Percentiles rank a stretch among this genome's conserved stretches.
These are phyloP conservation scores for Aegle marmelos DNA, from an alignment of 345 rosid species.

Conservation along the genomic window DNA sequence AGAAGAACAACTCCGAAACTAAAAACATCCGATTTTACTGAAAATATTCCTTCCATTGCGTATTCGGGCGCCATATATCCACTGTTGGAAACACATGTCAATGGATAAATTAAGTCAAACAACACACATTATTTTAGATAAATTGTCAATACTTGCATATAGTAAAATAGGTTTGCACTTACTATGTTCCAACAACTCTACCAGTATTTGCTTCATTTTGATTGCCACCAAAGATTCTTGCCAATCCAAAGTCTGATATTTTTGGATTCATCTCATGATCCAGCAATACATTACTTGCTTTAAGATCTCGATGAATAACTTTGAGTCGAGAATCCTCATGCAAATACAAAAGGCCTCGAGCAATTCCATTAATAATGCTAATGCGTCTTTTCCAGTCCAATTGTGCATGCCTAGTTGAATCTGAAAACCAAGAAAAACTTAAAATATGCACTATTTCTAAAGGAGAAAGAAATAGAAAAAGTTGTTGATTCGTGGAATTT, in stretches of 20 bases:
- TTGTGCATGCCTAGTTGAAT: background rate
- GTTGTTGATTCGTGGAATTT: background rate
- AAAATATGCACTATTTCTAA: too few species aligned
- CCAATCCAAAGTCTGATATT: too few species aligned
- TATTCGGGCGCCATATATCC: conserved; percentile 21
- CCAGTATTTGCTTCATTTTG: too few species aligned
- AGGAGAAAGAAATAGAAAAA: background rate
- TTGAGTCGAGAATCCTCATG: conserved; percentile 38
- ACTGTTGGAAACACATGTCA: background rate
- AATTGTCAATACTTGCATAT: background rate
- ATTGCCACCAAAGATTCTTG: too few species aligned
- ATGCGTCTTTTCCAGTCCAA: conserved; percentile 19
- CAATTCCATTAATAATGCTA: conserved; percentile 31
- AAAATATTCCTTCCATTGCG: conserved; percentile 12
- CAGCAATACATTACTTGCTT: conserved; percentile 9
- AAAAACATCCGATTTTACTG: conserved; percentile 4
- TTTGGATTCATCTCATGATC: too few species aligned
- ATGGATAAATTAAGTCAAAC: background rate
- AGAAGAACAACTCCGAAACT: conserved; percentile 21
- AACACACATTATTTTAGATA: background rate
- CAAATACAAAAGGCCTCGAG: conserved; percentile 31
- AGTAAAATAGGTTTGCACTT: background rate
- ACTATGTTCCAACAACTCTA: background rate
- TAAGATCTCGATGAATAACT: conserved; percentile 31
- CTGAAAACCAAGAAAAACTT: background rate